These are phyloP conservation scores for Balakata baccata DNA, from an alignment of 345 rosid genomes.

Conservation along the genomic window DNA sequence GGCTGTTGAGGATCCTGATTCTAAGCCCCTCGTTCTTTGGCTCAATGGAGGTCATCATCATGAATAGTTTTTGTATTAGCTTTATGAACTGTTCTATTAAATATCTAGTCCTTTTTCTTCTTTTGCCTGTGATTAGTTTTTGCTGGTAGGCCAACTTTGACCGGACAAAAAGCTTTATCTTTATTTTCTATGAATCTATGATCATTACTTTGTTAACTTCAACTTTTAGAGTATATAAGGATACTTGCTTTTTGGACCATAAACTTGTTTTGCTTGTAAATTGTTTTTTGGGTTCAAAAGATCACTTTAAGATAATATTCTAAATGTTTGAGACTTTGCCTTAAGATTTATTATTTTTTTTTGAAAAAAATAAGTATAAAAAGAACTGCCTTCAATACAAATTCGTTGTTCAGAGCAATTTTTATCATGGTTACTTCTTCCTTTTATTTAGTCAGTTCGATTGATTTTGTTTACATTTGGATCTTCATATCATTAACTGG, in stretches of 20 bases:
- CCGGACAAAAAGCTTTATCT: no score
- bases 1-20: slow-evolving; percentile 65
- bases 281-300: not conserved
- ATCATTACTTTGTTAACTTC: not conserved
- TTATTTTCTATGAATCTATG: not conserved
- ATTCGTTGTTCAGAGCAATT: no score
- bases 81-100: no score
- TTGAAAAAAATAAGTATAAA: no score
- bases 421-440: not conserved
- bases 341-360: not conserved
- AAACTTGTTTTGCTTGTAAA: not conserved
- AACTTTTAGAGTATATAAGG: not conserved
- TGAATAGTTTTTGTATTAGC: not conserved
- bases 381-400: no score
- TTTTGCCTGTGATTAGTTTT: no score
- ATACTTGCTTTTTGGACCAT: not conserved
- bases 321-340: not conserved
- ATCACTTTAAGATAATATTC: not conserved
- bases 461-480: not conserved
- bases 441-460: not conserved
- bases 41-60: slow-evolving; percentile 40
- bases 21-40: slow-evolving; percentile 91
- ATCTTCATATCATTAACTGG: not conserved
- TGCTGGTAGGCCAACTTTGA: no score
- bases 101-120: no score